These are phyloP conservation scores for Capsella bursapastoris DNA, from an alignment of 345 rosid species.

Conservation along the genomic window DNA sequence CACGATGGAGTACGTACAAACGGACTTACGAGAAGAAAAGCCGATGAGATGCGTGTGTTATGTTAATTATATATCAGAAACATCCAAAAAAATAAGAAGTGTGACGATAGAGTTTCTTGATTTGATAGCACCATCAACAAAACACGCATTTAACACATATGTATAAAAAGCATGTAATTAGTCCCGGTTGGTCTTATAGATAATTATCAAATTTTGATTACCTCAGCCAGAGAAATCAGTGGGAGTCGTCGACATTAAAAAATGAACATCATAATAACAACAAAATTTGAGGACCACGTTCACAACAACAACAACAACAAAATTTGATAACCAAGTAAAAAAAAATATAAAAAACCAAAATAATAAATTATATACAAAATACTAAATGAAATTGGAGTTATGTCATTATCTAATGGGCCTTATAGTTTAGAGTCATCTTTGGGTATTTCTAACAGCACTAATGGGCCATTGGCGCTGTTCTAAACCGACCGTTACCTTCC, in stretches of 20 bases:
- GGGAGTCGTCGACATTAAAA: slow-evolving; percentile 25
- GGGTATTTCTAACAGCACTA: background rate
- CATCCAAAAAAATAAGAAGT: slow-evolving; percentile 25
- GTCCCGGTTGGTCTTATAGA: slow-evolving; percentile 21
- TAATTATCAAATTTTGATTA: background rate
- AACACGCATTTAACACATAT: background rate
- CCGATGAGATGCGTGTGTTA: background rate
- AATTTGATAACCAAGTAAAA: too few species aligned
- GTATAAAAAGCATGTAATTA: slow-evolving; percentile 21
- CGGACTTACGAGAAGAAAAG: slow-evolving; percentile 28
- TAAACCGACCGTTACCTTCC: background rate
- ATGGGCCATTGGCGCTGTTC: slow-evolving; percentile 9
- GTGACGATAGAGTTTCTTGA: slow-evolving; percentile 39
- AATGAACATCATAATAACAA: too few species aligned
- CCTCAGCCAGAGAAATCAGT: background rate
- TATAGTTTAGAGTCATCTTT: background rate
- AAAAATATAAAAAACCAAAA: too few species aligned
- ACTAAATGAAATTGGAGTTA: too few species aligned
- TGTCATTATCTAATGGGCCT: background rate
- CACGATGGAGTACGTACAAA: slow-evolving; percentile 30
- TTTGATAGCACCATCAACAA: slow-evolving; percentile 9
- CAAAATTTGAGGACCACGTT: too few species aligned
- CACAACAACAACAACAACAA: too few species aligned
- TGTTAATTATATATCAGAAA: slow-evolving; percentile 26
- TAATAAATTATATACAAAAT: too few species aligned